Evolutionary conservation across 352 stramenopile species (phyloP).

Genomic region (Phytophthora syringae): DNA sequence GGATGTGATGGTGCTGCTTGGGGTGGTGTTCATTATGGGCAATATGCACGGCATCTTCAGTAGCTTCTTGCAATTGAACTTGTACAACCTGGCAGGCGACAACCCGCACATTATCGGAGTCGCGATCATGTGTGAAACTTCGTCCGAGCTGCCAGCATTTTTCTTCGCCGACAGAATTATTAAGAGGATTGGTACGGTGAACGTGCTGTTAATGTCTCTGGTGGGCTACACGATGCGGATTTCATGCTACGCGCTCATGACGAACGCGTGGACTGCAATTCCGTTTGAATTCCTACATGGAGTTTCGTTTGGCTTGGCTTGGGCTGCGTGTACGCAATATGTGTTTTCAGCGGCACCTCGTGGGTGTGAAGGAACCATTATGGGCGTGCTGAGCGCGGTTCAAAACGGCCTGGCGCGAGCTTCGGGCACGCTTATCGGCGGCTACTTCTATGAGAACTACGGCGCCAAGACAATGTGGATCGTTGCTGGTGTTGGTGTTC

Average conservation of each 20-base stretch:
- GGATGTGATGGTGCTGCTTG: constrained; percentile 69
- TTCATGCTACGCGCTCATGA: constrained; percentile 76
- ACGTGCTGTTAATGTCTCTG: constrained; percentile 70
- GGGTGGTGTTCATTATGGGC: constrained; percentile 75
- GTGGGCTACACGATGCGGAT: constrained; percentile 66
- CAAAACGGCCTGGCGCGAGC: constrained; percentile 71
- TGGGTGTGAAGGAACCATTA: constrained; percentile 68
- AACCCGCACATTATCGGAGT: constrained; percentile 78
- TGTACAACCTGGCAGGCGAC: constrained; percentile 78
- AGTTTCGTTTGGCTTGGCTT: constrained; percentile 71
- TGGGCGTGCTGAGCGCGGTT: constrained; percentile 74
- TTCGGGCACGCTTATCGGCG: constrained; percentile 67
- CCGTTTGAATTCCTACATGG: constrained; percentile 83
- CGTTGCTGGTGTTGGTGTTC: constrained; percentile 63
- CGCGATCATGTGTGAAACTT: constrained; percentile 75
- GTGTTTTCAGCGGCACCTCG: constrained; percentile 63
- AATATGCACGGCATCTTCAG: constrained; percentile 78
- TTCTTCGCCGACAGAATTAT: constrained; percentile 80
- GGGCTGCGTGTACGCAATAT: constrained; percentile 75
- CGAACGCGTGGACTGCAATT: constrained; percentile 74
- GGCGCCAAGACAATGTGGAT: constrained; percentile 71
- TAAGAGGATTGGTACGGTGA: constrained; percentile 66
- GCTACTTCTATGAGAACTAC: constrained; percentile 80
- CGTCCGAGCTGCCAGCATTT: constrained; percentile 79
- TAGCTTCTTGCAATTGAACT: constrained; percentile 77